Evolutionary conservation across 768 basidiomycete species (phyloP).

Genomic region (Tephrocybe sp.): DNA sequence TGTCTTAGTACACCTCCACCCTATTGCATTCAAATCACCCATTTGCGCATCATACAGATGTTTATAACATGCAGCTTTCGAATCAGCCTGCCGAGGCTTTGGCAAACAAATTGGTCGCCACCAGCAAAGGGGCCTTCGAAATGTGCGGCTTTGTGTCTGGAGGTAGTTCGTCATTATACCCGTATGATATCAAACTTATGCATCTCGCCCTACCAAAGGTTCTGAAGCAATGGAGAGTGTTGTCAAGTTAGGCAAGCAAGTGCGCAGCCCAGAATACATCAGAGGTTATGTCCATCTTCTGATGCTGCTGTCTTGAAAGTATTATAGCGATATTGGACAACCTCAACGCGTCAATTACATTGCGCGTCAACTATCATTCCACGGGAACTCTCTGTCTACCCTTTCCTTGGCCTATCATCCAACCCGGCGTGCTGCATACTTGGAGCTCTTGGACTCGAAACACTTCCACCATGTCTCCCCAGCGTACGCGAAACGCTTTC

Average conservation of each 20-base stretch:
- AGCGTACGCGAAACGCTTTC: conserved; percentile 81
- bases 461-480: conserved; percentile 87
- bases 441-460: conserved; percentile 55
- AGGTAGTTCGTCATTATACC: conserved; percentile 35
- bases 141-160: conserved; percentile 72
- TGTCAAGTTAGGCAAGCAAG: conserved; percentile 81
- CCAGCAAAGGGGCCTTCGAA: conserved; percentile 72
- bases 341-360: conserved; percentile 75
- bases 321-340: conserved; percentile 69
- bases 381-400: conserved; percentile 79
- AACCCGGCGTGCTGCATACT: conserved; percentile 65
- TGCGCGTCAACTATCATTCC: conserved; percentile 74
- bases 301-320: conserved; percentile 37
- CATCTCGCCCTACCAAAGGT: conserved; percentile 37
- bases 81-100: conserved; percentile 80
- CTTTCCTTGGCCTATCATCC: conserved; percentile 69
- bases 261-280: conserved; percentile 24
- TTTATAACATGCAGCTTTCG: conserved; percentile 83
- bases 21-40: background rate
- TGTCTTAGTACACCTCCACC: conserved; percentile 7
- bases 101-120: conserved; percentile 61
- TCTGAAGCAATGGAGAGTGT: conserved; percentile 88
- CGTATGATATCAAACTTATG: too few species aligned
- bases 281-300: background rate
- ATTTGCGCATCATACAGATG: conserved; percentile 50